Percentiles rank a stretch among this genome's conserved stretches.
These are phyloP conservation scores for Aegilops speltoides DNA, from an alignment of 176 grass and related monocot genomes.

Conservation along the genomic window DNA sequence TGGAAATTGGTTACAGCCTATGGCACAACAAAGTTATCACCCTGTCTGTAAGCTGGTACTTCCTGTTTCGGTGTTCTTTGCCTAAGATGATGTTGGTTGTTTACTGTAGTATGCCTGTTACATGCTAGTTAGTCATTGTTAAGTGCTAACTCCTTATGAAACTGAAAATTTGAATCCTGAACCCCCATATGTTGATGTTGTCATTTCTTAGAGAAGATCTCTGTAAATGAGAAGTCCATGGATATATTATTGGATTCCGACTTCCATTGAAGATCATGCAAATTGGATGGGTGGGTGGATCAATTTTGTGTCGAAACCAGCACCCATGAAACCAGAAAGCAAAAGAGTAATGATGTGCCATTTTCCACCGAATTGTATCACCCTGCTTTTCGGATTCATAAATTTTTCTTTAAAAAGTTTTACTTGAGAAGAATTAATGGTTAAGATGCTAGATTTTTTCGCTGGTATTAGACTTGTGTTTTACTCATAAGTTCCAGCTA, in stretches of 20 bases:
- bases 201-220: neutral
- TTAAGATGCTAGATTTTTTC: too few relatives aligned
- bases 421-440: too few relatives aligned
- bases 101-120: neutral
- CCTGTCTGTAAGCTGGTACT: too few relatives aligned
- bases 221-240: neutral
- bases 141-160: neutral
- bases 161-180: too few relatives aligned
- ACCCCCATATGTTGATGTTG: neutral
- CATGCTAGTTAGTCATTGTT: neutral
- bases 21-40: too few relatives aligned
- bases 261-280: neutral
- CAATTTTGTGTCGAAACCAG: neutral
- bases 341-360: neutral
- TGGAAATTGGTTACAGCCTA: too few relatives aligned
- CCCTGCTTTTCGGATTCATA: too few relatives aligned
- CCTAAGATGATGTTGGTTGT: neutral
- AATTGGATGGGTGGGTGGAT: neutral
- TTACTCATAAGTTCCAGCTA: too few relatives aligned
- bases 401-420: too few relatives aligned
- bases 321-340: neutral
- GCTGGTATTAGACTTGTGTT: too few relatives aligned
- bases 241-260: neutral
- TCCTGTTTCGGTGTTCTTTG: too few relatives aligned
- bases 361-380: neutral